These are phyloP conservation scores for Colletotrichum scovillei DNA, from an alignment of 2,329 filamentous ascomycete species.

Conservation along the genomic window DNA sequence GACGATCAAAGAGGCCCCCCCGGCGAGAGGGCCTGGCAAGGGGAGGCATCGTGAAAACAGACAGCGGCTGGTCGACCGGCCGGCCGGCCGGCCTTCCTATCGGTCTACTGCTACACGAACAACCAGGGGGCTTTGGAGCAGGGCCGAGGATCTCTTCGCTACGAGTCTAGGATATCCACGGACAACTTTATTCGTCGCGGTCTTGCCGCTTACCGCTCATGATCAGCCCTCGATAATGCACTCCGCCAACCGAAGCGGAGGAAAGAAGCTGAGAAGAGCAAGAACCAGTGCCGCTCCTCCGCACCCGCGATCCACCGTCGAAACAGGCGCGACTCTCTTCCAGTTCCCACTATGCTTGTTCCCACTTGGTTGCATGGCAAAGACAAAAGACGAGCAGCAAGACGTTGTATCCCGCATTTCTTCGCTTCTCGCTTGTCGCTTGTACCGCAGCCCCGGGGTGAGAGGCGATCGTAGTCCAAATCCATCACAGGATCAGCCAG, in stretches of 20 bases:
- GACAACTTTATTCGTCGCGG: not conserved
- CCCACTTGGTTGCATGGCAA: conserved; percentile 25
- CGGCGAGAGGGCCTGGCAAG: not conserved
- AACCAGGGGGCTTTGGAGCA: not conserved
- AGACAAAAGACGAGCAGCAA: not conserved
- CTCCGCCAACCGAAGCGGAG: conserved; percentile 4
- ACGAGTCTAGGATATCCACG: not conserved
- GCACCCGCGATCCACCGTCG: not conserved
- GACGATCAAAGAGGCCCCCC: not conserved
- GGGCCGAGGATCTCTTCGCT: not conserved
- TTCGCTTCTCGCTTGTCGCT: conserved; percentile 20
- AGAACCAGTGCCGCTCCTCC: not conserved
- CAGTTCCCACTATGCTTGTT: not conserved
- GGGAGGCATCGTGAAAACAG: not conserved
- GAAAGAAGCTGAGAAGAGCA: not conserved
- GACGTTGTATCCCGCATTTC: conserved; percentile 21
- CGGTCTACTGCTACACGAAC: not conserved
- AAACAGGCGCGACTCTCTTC: conserved; percentile 25
- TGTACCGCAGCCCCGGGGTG: conserved; percentile 4
- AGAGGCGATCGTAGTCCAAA: not conserved
- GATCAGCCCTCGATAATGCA: not conserved
- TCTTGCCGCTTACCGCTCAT: conserved; percentile 12
- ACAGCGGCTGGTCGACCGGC: not conserved
- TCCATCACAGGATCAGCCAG: not conserved
- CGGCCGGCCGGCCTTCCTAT: not conserved